phyloP scores from a whole-genome alignment of 805 yeast species.

The Gaillardinia entomophila region DNA sequence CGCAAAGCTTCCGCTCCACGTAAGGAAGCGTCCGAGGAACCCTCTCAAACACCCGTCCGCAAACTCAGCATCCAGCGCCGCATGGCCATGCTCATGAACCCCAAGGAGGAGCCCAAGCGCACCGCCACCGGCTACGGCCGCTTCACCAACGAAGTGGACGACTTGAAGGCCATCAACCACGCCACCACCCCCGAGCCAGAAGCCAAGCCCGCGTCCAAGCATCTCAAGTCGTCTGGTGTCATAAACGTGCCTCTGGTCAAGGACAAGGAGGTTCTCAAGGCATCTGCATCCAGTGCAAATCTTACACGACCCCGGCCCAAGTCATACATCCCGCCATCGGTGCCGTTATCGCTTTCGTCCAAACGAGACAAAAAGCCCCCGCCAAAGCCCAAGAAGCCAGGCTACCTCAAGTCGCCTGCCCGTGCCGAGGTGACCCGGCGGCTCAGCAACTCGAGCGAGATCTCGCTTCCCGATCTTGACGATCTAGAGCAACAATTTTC shows the following conservation, averaged over 20 bases:
- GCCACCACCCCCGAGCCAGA: background rate
- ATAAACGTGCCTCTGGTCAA: background rate
- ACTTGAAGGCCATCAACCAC: background rate
- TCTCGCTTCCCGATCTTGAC: conserved; percentile 49
- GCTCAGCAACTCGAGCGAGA: conserved; percentile 33
- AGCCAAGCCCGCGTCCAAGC: too few relatives aligned
- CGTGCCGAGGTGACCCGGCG: conserved; percentile 11
- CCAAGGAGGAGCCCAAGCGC: conserved; percentile 41
- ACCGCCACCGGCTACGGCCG: conserved; percentile 83
- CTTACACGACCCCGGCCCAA: conserved; percentile 1
- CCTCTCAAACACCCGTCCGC: conserved; percentile 5
- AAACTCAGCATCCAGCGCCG: conserved; percentile 47
- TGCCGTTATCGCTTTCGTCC: conserved; percentile 26
- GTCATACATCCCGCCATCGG: conserved; percentile 25
- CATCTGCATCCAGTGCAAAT: too few relatives aligned
- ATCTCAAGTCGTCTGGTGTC: background rate
- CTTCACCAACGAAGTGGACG: conserved; percentile 45
- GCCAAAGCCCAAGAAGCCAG: conserved; percentile 64
- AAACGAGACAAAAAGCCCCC: conserved; percentile 38
- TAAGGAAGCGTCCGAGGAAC: too few relatives aligned
- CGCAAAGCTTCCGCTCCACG: too few relatives aligned
- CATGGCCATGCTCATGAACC: conserved; percentile 44
- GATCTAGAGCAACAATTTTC: conserved; percentile 54
- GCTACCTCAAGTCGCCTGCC: conserved; percentile 38
- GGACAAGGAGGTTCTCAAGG: too few relatives aligned